A percentile compares a stretch with the other conserved stretches of the same genome.
These are phyloP conservation scores for Gaertneriomyces sp. DNA, from an alignment of 192 early-diverging fungal species.

Conservation along the genomic window DNA sequence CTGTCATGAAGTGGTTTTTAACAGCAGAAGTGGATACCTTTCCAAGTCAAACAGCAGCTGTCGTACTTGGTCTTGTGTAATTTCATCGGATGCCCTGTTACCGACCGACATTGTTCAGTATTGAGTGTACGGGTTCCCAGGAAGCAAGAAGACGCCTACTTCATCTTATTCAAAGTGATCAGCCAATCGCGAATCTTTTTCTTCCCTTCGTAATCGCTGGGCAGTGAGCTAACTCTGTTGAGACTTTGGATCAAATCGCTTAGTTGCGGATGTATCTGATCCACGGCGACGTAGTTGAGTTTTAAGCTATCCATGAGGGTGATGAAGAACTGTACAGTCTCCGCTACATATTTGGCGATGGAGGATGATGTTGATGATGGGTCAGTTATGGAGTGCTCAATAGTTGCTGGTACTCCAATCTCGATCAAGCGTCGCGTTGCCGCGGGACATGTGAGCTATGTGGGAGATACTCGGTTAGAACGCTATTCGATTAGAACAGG, in stretches of 20 bases:
- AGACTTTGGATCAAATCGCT: constrained; percentile 82
- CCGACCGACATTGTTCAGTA: background rate
- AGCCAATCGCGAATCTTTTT: constrained; percentile 84
- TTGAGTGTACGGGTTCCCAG: background rate
- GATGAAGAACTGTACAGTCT: constrained; percentile 73
- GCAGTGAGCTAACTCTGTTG: constrained; percentile 73
- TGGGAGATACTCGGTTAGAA: constrained; percentile 16
- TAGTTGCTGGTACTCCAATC: constrained; percentile 93
- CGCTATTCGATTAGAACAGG: background rate
- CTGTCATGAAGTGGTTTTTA: constrained; percentile 68
- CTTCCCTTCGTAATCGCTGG: constrained; percentile 77
- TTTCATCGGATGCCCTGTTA: constrained; percentile 71
- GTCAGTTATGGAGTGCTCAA: constrained; percentile 76
- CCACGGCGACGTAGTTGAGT: constrained; percentile 78
- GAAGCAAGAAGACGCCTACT: constrained; percentile 31
- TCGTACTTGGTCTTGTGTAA: constrained; percentile 78
- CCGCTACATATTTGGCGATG: constrained; percentile 74
- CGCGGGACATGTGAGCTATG: constrained; percentile 74
- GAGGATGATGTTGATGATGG: constrained; percentile 16
- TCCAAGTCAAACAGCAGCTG: constrained; percentile 94
- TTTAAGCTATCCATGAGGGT: constrained; percentile 88
- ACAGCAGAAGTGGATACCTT: constrained; percentile 27
- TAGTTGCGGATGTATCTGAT: constrained; percentile 85
- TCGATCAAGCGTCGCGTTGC: constrained; percentile 77
- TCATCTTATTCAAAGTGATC: constrained; percentile 86